phyloP scores from a whole-genome alignment of 768 basidiomycete genomes.

The Candolleomyces efflorescens region DNA sequence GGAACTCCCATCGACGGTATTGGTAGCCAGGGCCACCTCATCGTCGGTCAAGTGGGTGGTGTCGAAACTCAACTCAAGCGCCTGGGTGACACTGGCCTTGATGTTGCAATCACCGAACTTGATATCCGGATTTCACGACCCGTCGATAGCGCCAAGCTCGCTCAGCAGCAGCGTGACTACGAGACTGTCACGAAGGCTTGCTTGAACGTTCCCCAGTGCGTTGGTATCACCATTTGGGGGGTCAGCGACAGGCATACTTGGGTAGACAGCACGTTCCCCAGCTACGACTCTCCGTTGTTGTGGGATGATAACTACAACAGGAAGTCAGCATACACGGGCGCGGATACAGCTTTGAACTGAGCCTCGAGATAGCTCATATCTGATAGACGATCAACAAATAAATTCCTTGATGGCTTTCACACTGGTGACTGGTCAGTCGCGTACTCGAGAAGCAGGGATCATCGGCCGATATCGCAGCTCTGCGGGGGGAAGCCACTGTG shows the following conservation, averaged over 20 bases:
- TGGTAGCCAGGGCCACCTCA: conserved; percentile 58
- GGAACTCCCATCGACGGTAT: conserved; percentile 57
- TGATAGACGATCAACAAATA: no score
- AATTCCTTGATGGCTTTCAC: no score
- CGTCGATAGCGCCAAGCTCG: conserved; percentile 40
- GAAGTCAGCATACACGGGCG: conserved; percentile 28
- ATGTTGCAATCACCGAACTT: conserved; percentile 67
- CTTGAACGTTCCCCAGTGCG: conserved; percentile 34
- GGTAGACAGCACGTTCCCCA: conserved; percentile 15
- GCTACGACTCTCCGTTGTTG: conserved; percentile 18
- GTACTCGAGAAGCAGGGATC: no score
- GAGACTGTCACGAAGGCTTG: conserved; percentile 53
- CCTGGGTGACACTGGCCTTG: conserved; percentile 57
- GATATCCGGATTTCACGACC: conserved; percentile 61
- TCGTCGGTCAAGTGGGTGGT: conserved; percentile 51
- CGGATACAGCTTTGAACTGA: conserved; percentile 8
- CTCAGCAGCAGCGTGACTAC: conserved; percentile 57
- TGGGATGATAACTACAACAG: conserved; percentile 23
- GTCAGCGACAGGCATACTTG: conserved; percentile 38
- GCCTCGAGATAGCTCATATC: no score
- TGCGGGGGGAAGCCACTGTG: no score
- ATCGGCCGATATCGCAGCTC: no score
- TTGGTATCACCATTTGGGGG: conserved; percentile 46
- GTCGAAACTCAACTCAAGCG: conserved; percentile 45
- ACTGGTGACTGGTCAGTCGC: no score